Base-by-base conservation (phyloP, 768 basidiomycete genomes). In the Naganishia antarctica region DNA sequence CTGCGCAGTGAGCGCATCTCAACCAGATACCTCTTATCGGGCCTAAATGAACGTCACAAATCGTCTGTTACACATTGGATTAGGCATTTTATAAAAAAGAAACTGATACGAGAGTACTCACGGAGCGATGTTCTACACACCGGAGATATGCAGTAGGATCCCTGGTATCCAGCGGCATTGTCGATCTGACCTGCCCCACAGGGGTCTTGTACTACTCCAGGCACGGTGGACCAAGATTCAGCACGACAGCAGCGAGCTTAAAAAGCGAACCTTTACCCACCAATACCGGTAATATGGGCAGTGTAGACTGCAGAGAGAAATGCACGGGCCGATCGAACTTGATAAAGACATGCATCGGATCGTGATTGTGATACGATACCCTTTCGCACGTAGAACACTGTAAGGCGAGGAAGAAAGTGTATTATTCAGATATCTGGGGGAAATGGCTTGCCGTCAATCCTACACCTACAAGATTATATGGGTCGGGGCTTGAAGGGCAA, bases 1-100 rank as follows among this genome's bases (percentile, higher is more conserved):
- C 70, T 0, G 82, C 82, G 72, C 92, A 96, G 72, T 91, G 90
- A 4, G 85, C 90, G 71, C 93, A 97, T 69, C 88, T 84, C 78
- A 86, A 88, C 93, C 93, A 97, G 69, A 85, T 84, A 16, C 93
- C 93, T n/a, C 81, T 79, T 60, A 96, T 93, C 53, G 81, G 83
- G 26, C 81, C 83, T 81, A 91, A 84, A 75, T 93, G 93, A 47
- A 86, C 84, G 78, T 97, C 93, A 70, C 93, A 97, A 6, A 91
- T 76, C 6, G 91, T 88, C 80, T 88, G 90, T 69, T 2, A n/a
- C 60, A 25, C 45, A 37, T 7, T 7, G 15, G 15, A 37, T 37
- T 25, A 53, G 18, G 23, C 34, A 3, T 49, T 28, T n/a, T n/a
- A n/a, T n/a, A n/a, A n/a, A n/a, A n/a, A n/a, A n/a, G n/a, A n/a